Conservation (phyloP, 73 alveolate genomes). For the Tetrahymena borealis region DNA sequence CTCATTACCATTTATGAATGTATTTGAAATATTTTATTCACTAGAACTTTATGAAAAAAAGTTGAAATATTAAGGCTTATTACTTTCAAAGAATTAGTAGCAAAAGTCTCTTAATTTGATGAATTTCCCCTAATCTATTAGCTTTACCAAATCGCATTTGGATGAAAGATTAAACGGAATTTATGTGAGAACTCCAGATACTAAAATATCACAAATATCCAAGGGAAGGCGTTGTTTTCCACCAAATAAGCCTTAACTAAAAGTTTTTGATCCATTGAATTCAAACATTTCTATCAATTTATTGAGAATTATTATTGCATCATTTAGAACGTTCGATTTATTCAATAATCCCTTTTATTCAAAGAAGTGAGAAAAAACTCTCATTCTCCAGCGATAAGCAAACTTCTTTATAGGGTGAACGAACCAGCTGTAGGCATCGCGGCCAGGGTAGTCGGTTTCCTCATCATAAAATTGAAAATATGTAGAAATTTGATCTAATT, state of each 20-base stretch:
- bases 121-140: neutral
- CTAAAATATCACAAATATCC: neutral
- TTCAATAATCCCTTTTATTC: neutral
- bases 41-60: neutral
- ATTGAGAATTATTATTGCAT: neutral
- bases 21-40: neutral
- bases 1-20: neutral
- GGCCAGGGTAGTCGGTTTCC: neutral
- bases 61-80: neutral
- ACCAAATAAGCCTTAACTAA: neutral
- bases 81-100: neutral
- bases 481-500: neutral
- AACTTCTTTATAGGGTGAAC: neutral
- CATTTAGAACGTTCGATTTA: constrained; percentile 1
- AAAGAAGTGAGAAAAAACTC: neutral
- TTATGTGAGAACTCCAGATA: neutral
- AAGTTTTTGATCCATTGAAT: neutral
- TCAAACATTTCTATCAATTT: neutral
- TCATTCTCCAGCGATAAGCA: neutral
- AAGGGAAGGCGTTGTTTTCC: neutral
- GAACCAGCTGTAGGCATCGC: neutral
- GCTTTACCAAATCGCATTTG: neutral
- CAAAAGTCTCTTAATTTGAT: neutral
- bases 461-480: neutral
- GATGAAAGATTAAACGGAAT: neutral